Base-by-base conservation (phyloP, 371 early-diverging fungal genomes). In the Mucor indicus region DNA sequence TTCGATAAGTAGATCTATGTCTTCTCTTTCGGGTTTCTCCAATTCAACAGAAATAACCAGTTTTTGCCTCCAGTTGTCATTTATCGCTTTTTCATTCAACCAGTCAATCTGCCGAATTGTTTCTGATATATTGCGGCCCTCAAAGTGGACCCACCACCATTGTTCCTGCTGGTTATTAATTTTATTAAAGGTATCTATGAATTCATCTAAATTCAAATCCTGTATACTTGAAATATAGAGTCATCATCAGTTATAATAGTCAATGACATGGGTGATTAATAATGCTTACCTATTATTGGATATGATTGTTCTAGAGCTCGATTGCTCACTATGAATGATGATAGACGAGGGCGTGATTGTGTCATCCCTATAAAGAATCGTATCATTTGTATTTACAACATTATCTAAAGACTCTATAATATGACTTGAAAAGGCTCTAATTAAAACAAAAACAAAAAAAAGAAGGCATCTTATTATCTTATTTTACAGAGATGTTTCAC, bases 11-110 rank as follows among this genome's bases (percentile, higher is more conserved):
- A 36, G 30, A 19, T 79, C 76, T 42, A 87, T 77, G 16, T 76
- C 65, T 48, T 71, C 67, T 22, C 85, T 57, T 23, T 83, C 79
- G 0, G 79, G 80, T 47, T 87, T 87, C 47, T 87, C 87, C 27
- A 84, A 58, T 59, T 87, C 87, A 13, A 84, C 73, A 4, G 82
- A 81, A n/a, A 86, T 76, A 2, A 67, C 75, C 38, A 83, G 54
- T 15, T 63, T 44, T 5, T 63, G 50, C 33, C 70, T 66, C 71
- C 72, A 75, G 12, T 57, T 51, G 29, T 72, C 72, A 12, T 49
- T 33, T 7, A 35, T 51, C 9, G 69, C 71, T 13, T 72, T 69
- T 2, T 55, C 38, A 20, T 74, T 60, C 2, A 84, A 38, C 68
- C 77, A 77, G 21, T 75, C 70, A 41, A 87, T 78, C 73, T 84